Base-by-base conservation (phyloP, 225 moss, liverwort and hornwort genomes). In the Marchantia paleacea region DNA sequence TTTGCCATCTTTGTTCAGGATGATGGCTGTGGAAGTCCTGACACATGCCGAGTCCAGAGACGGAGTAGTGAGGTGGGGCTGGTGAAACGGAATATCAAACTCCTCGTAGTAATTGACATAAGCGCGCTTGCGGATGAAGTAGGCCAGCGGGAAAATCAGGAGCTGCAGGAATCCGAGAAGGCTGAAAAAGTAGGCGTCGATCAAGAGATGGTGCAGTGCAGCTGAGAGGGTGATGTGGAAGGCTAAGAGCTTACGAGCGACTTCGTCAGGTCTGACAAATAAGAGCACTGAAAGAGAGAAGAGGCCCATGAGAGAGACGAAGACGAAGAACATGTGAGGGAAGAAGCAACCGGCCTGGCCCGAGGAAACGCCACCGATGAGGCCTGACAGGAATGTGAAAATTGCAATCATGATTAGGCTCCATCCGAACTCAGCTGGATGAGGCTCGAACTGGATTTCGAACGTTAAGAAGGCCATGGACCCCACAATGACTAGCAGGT, bases 391-490 rank as follows among this genome's bases (percentile, higher is more conserved):
- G 3, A 75, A 8, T 58, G 75, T 75, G 28, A 60, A n/a, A 3
- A 75, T 58, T 55, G 75, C 55, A 7, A 75, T 75, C 75, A 75
- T 75, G 16, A 75, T 75, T 29, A 75, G 75, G 29, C 75, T 75
- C 75, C 75, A 75, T 29, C 75, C 75, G 22, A 75, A 75, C 57
- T 75, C 75, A 20, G 75, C 75, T 14, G 75, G 75, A 47, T 75
- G 75, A 75, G 55, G 75, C n/a, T 75, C 75, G 57, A 75, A 75
- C 75, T 75, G 75, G 12, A 75, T 55, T 39, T 75, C 75, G 60
- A 75, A 75, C 57, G 57, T 20, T 39, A 75, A 20, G 60, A 75
- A 75, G 12, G 55, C 75, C 16, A 75, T 60, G 31, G 55, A 75
- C 29, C 75, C 75, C 20, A 31, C 6, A 58, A 75, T 75, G 39